phyloP scores from a whole-genome alignment of 129 eudicot species.

The Centaurea solstitialis region DNA sequence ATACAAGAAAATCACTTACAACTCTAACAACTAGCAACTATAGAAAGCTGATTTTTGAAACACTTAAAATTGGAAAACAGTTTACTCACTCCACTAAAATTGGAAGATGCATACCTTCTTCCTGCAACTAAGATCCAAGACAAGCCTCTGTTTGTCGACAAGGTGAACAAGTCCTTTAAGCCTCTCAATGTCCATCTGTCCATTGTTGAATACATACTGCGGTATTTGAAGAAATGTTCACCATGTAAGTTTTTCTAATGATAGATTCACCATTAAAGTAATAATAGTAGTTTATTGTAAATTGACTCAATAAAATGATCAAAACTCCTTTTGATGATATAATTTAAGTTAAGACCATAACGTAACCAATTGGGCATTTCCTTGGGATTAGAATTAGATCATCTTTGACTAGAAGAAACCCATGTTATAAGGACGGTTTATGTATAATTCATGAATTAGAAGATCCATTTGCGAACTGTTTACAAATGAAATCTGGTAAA shows the following conservation, averaged over 20 bases:
- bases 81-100: not conserved
- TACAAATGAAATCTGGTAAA: too few species aligned
- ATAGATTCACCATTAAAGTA: not conserved
- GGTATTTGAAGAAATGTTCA: not conserved
- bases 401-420: not conserved
- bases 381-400: too few species aligned
- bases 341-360: too few species aligned
- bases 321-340: not conserved
- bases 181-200: slow-evolving; percentile 87
- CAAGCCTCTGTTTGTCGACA: slow-evolving; percentile 83
- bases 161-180: slow-evolving; percentile 70
- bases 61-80: not conserved
- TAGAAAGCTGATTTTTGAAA: not conserved
- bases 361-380: too few species aligned
- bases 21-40: not conserved
- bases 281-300: not conserved
- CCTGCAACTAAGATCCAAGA: slow-evolving; percentile 96
- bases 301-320: not conserved
- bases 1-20: not conserved
- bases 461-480: too few species aligned
- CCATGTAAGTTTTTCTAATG: not conserved
- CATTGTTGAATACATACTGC: slow-evolving; percentile 94
- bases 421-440: not conserved
- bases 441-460: not conserved
- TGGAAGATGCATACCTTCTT: slow-evolving; percentile 63